Evolutionary conservation across 768 basidiomycete species (phyloP).

Genomic region (Mycena galericulata): DNA sequence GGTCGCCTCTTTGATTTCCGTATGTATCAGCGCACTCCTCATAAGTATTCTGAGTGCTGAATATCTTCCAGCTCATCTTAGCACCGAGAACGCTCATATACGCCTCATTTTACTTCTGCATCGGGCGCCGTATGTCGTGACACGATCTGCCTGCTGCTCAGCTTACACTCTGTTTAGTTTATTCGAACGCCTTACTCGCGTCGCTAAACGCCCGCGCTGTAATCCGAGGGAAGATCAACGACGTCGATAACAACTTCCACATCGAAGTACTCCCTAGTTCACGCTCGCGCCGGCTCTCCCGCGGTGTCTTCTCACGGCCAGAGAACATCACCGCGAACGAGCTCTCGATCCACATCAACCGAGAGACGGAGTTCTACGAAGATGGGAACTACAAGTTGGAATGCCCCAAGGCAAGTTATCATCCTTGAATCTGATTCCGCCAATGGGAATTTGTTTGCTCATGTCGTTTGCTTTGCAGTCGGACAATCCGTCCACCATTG

Average conservation of each 20-base stretch:
- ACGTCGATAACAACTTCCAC: conserved; percentile 35
- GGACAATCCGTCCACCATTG: too few species aligned
- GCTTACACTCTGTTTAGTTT: conserved; percentile 33
- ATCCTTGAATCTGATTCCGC: too few species aligned
- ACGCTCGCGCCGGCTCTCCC: background rate
- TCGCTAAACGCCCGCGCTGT: conserved; percentile 29
- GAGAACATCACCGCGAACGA: background rate
- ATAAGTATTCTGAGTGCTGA: background rate
- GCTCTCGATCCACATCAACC: conserved; percentile 21
- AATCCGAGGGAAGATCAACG: conserved; percentile 33
- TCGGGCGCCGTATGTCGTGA: conserved; percentile 44
- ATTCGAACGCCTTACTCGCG: conserved; percentile 45
- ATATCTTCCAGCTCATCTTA: conserved; percentile 36
- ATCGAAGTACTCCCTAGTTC: conserved; percentile 5
- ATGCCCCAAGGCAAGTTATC: too few species aligned
- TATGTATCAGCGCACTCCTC: conserved; percentile 34
- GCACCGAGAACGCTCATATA: conserved; percentile 46
- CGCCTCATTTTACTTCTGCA: conserved; percentile 48
- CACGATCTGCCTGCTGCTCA: background rate
- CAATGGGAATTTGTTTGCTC: too few species aligned
- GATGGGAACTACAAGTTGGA: conserved; percentile 4
- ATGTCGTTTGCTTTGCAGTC: too few species aligned
- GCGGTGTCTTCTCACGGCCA: conserved; percentile 24
- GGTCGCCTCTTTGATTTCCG: conserved; percentile 60
- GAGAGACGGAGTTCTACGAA: conserved; percentile 2